Evolutionary conservation across 352 stramenopile species (phyloP).

Genomic region (Phytophthora pisi): DNA sequence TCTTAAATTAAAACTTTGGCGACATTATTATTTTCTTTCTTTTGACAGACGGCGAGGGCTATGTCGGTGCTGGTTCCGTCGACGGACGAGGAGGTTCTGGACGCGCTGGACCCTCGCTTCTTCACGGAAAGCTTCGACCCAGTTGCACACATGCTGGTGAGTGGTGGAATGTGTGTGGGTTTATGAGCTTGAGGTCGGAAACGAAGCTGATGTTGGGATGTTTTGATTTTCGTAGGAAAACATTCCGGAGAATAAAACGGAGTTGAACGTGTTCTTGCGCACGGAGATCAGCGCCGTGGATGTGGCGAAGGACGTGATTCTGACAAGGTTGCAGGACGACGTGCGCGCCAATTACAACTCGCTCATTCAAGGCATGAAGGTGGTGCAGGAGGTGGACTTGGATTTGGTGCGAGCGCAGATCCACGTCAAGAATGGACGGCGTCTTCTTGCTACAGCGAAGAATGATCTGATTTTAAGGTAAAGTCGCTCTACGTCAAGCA

Average conservation of each 20-base stretch:
- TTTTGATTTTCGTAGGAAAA: slow-evolving; percentile 50
- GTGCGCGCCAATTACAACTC: slow-evolving; percentile 79
- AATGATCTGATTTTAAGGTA: slow-evolving; percentile 78
- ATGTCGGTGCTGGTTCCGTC: slow-evolving; percentile 73
- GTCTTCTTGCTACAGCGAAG: slow-evolving; percentile 71
- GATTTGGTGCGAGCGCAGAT: slow-evolving; percentile 86
- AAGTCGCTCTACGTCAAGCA: background rate
- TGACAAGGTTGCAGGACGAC: slow-evolving; percentile 79
- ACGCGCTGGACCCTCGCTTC: slow-evolving; percentile 76
- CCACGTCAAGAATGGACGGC: slow-evolving; percentile 86
- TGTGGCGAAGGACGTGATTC: slow-evolving; percentile 77
- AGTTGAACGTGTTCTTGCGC: slow-evolving; percentile 72
- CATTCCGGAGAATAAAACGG: slow-evolving; percentile 51
- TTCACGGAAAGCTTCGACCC: slow-evolving; percentile 85
- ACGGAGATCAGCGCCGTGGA: slow-evolving; percentile 86
- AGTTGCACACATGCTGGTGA: slow-evolving; percentile 70
- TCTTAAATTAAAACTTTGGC: background rate
- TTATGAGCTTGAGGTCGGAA: background rate
- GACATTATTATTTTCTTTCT: background rate
- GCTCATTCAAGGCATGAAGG: slow-evolving; percentile 88
- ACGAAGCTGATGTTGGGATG: background rate
- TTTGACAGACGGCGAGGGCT: slow-evolving; percentile 33
- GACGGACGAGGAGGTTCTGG: slow-evolving; percentile 70
- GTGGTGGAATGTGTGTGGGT: background rate
- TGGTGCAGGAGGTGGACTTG: slow-evolving; percentile 88